Evolutionary conservation across 1,139 yeast species (phyloP).

Genomic region (Wickerhamiella pararugosa): DNA sequence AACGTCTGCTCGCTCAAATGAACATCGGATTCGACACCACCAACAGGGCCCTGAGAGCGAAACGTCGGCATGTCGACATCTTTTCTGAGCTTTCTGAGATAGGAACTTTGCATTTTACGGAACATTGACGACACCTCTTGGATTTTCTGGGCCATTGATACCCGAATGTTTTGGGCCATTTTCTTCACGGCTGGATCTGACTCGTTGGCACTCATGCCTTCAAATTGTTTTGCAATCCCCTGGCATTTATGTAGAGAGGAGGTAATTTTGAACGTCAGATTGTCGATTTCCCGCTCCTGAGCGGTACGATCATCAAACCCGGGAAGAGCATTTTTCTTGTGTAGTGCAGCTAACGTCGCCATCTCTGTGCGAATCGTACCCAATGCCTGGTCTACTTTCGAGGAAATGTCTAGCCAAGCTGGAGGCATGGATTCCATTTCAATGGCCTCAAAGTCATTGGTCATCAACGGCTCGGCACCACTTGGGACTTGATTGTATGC

Average conservation of each 20-base stretch:
- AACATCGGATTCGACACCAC: conserved; percentile 19
- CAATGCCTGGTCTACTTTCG: conserved; percentile 53
- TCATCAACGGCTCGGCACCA: conserved; percentile 22
- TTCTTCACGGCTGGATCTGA: conserved; percentile 35
- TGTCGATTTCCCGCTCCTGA: conserved; percentile 63
- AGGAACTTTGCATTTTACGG: conserved; percentile 76
- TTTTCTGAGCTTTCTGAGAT: conserved; percentile 42
- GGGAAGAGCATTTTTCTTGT: conserved; percentile 72
- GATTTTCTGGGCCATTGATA: conserved; percentile 69
- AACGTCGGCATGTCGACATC: conserved; percentile 27
- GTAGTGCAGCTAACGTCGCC: conserved; percentile 46
- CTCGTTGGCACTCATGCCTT: conserved; percentile 30
- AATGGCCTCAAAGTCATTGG: conserved; percentile 21
- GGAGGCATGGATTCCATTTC: conserved; percentile 49
- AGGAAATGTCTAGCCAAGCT: conserved; percentile 56
- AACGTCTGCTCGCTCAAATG: conserved; percentile 30
- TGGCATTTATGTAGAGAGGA: conserved; percentile 62
- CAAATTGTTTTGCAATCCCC: conserved; percentile 54
- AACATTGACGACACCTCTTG: conserved; percentile 66
- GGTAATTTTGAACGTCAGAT: conserved; percentile 60
- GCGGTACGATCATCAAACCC: conserved; percentile 65
- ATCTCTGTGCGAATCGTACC: conserved; percentile 35
- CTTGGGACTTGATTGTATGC: conserved; percentile 27
- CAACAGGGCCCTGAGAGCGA: conserved; percentile 5
- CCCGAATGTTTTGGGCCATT: conserved; percentile 67